Base-by-base conservation (phyloP, 2,329 filamentous ascomycete genomes). In the Trichoderma aggressivum region DNA sequence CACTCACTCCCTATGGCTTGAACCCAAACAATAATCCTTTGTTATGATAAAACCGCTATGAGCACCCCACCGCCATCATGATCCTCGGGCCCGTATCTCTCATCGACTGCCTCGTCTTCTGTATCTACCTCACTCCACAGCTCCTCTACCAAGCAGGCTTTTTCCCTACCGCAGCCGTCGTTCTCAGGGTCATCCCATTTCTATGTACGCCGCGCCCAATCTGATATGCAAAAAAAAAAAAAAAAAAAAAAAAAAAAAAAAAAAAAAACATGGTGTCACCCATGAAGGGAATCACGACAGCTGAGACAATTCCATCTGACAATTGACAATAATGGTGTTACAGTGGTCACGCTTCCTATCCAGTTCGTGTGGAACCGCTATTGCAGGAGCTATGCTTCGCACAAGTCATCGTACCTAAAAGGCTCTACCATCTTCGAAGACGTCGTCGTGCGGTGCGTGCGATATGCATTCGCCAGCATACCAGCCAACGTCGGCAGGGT, bases 361-460 rank as follows among this genome's bases (percentile, higher is more conserved):
- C 73, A 77, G 30, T 77, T 80, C 61, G 24, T 80, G 61, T 73
- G 72, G n/a, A 78, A 79, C 47, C 80, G 80, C 21, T 80, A 79
- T 73, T 74, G 78, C 59, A 77, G 75, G 56, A 70, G 47, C 34
- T 47, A 72, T 75, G n/a, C 72, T 72, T 36, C 72, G 63, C 63
- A 71, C 71, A 28, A 75, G 84, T 73, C 88, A 7, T 86, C 88
- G 1, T 94, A 94, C 75, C 87, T 91, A n/a, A 89, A 86, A 74
- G 85, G 86, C 68, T 89, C 92, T n/a, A 89, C 90, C 3, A 81
- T 88, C 1, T 95, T 94, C 77, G 92, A 95, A 79, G 92, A 94
- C 77, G 79, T 94, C 56, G 91, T 94, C 62, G 86, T 95, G 71
- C 87, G 92, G 72, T 94, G 91, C 77, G 91, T 96, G 43, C 87